phyloP scores from a whole-genome alignment of 257 asterid species.

The Solanum gandarillasii region DNA sequence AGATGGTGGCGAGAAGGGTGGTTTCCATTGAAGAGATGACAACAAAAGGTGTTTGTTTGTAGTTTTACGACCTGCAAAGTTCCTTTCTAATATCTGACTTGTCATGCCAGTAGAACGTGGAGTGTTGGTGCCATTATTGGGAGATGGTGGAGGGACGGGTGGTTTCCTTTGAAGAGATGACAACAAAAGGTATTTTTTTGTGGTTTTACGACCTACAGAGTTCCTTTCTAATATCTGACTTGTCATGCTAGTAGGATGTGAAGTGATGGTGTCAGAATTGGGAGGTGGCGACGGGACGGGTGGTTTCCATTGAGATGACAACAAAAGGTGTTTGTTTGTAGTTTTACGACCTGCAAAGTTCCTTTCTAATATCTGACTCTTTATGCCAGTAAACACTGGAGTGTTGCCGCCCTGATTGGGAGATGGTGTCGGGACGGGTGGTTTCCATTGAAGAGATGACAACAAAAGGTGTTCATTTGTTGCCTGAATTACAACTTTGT shows the following conservation, averaged over 20 bases:
- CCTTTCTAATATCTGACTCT: neutral
- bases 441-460: slow-evolving; percentile 15
- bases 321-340: no score
- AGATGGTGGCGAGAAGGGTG: slow-evolving; percentile 15
- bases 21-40: slow-evolving; percentile 19
- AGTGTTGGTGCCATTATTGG: slow-evolving; percentile 8
- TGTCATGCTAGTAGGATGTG: neutral
- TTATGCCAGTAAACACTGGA: neutral
- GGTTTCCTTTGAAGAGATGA: slow-evolving; percentile 17
- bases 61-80: neutral
- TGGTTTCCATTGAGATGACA: slow-evolving; percentile 16
- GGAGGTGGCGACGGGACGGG: slow-evolving; percentile 23
- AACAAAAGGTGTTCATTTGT: neutral
- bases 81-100: neutral
- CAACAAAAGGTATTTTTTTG: neutral
- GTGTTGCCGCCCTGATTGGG: slow-evolving; percentile 7
- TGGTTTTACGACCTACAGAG: neutral
- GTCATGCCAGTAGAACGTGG: neutral
- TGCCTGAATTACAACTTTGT: neutral
- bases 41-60: neutral
- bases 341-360: neutral
- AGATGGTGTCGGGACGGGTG: slow-evolving; percentile 18
- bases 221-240: neutral
- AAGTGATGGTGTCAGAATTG: slow-evolving; percentile 7
- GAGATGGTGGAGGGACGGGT: slow-evolving; percentile 19